Evolutionary conservation across 345 rosid genomes (phyloP).

Genomic region (Lumnitzera littorea): DNA sequence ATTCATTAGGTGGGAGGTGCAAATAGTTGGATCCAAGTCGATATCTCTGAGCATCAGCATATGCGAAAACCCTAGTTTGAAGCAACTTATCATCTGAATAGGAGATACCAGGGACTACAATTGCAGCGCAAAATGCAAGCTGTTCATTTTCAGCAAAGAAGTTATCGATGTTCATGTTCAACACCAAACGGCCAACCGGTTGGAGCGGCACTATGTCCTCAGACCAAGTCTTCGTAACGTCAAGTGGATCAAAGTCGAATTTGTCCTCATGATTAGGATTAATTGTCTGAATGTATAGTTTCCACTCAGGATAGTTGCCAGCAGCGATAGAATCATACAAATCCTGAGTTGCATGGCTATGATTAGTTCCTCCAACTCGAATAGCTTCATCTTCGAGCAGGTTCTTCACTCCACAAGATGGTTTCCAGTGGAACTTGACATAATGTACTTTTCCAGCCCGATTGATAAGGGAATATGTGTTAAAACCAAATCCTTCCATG

Average conservation of each 20-base stretch:
- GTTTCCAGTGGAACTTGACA: slow-evolving; percentile 10
- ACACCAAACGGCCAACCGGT: slow-evolving; percentile 92
- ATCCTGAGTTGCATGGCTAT: slow-evolving; percentile 36
- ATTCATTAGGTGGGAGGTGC: slow-evolving; percentile 84
- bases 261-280: slow-evolving; percentile 73
- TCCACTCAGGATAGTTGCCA: slow-evolving; percentile 89
- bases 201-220: slow-evolving; percentile 90
- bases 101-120: slow-evolving; percentile 77
- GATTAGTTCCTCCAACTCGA: slow-evolving; percentile 7
- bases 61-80: slow-evolving; percentile 73
- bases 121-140: slow-evolving; percentile 77
- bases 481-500: slow-evolving; percentile 8
- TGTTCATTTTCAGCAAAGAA: slow-evolving; percentile 90
- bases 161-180: slow-evolving; percentile 91
- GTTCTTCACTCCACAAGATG: slow-evolving; percentile 4
- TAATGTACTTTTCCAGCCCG: not conserved
- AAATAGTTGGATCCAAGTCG: slow-evolving; percentile 96
- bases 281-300: slow-evolving; percentile 65
- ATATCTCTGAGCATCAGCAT: slow-evolving; percentile 89
- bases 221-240: slow-evolving; percentile 91
- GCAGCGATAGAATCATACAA: slow-evolving; percentile 84
- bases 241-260: slow-evolving; percentile 91
- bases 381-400: slow-evolving; percentile 10
- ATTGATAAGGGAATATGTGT: slow-evolving; percentile 4
- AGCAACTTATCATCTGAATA: slow-evolving; percentile 87